A percentile compares a stretch with the other conserved stretches of the same genome.
phyloP scores from a whole-genome alignment of 108 stramenopile genomes.

The Schizochytrium sp. region DNA sequence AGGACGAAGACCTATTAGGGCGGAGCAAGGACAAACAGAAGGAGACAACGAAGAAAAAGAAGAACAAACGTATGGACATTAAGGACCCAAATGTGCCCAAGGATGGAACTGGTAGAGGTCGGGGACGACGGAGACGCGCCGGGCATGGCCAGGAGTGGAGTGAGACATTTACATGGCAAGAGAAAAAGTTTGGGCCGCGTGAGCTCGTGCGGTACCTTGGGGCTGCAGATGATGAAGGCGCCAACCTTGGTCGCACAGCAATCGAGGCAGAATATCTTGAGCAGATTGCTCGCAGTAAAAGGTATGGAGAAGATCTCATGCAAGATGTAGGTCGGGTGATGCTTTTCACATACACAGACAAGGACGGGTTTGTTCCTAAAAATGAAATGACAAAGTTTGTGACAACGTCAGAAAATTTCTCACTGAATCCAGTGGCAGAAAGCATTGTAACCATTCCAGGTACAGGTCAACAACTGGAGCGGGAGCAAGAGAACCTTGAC shows the following conservation, averaged over 20 bases:
- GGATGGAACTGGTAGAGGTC: neutral
- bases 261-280: constrained; percentile 45
- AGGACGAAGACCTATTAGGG: neutral
- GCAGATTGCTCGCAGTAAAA: constrained; percentile 6
- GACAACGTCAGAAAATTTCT: constrained; percentile 34
- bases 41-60: constrained; percentile 17
- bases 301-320: neutral
- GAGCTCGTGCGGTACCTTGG: constrained; percentile 29
- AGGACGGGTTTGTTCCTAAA: constrained; percentile 56
- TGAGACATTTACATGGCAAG: constrained; percentile 57
- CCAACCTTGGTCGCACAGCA: constrained; percentile 6
- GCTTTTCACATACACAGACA: constrained; percentile 57
- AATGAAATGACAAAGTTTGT: constrained; percentile 56
- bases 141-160: constrained; percentile 10
- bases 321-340: constrained; percentile 18
- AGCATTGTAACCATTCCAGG: constrained; percentile 55
- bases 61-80: neutral
- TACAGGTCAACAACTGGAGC: neutral
- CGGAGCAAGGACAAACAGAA: neutral
- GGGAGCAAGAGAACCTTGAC: neutral
- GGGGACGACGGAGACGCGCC: neutral
- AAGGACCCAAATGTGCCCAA: neutral
- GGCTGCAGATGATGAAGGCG: neutral
- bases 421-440: constrained; percentile 46
- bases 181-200: constrained; percentile 57